A percentile compares a stretch with the other conserved stretches of the same genome.
Evolutionary conservation across 192 early-diverging fungal genomes (phyloP).

Genomic region (Backusella luteola): DNA sequence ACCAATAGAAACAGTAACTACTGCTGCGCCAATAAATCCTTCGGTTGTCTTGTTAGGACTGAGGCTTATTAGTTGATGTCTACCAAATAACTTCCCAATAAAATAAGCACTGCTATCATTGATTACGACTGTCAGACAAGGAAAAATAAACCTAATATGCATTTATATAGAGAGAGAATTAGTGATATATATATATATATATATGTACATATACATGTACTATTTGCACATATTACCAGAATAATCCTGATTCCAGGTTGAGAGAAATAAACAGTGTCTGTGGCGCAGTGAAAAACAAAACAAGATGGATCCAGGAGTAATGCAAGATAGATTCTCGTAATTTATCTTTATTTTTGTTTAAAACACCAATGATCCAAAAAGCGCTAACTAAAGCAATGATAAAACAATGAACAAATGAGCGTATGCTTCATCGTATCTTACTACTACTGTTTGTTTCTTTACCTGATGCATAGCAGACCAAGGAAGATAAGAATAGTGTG

Average conservation of each 20-base stretch:
- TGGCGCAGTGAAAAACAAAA: constrained; percentile 1
- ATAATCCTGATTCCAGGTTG: neutral
- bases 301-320: neutral
- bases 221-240: constrained; percentile 4
- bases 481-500: neutral
- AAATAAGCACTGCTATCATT: constrained; percentile 29
- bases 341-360: neutral
- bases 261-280: neutral
- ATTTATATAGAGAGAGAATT: neutral
- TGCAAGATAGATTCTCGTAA: neutral
- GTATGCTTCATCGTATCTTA: neutral
- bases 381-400: neutral
- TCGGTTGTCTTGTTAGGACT: constrained; percentile 30
- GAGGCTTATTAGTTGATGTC: neutral
- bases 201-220: neutral
- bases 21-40: constrained; percentile 21
- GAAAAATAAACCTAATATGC: constrained; percentile 25
- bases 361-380: neutral
- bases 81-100: constrained; percentile 17
- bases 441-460: neutral
- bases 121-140: constrained; percentile 8
- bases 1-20: constrained; percentile 17
- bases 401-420: neutral
- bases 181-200: neutral
- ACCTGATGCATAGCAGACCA: neutral